Conservation (phyloP, 2,329 filamentous ascomycete species). For the Trichoderma asperellum region DNA sequence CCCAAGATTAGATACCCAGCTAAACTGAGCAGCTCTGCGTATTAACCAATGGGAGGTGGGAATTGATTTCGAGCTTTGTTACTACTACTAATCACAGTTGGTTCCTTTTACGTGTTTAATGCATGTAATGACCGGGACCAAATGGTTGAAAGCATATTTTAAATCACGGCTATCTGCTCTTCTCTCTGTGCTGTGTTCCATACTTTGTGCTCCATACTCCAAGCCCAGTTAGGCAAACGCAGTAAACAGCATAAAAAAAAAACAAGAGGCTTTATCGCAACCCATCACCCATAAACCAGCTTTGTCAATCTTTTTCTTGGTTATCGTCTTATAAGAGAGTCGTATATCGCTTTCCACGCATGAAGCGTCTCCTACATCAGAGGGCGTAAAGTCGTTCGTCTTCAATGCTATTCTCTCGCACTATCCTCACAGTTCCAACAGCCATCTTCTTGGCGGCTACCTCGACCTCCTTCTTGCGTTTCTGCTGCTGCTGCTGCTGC, state of each 20-base stretch:
- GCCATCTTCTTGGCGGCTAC: slow-evolving; percentile 46
- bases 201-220: neutral
- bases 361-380: neutral
- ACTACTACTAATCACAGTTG: neutral
- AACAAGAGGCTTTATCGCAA: neutral
- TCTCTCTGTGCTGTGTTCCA: neutral
- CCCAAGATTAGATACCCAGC: neutral
- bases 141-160: neutral
- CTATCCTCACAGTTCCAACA: slow-evolving; percentile 48
- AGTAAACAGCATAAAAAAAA: neutral
- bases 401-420: slow-evolving; percentile 46
- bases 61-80: neutral
- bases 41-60: neutral
- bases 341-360: neutral
- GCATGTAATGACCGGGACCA: neutral
- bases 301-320: neutral
- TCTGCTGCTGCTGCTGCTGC: slow-evolving; percentile 40
- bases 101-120: neutral
- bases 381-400: slow-evolving; percentile 37
- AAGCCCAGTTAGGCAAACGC: neutral
- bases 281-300: neutral
- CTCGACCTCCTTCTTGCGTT: slow-evolving; percentile 47
- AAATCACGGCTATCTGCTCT: neutral
- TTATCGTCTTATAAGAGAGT: neutral
- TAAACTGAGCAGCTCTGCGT: neutral